Percentiles rank a stretch among this genome's conserved stretches.
Conservation (phyloP, 164 flowering plant genomes). For the Kingdonia uniflora region DNA sequence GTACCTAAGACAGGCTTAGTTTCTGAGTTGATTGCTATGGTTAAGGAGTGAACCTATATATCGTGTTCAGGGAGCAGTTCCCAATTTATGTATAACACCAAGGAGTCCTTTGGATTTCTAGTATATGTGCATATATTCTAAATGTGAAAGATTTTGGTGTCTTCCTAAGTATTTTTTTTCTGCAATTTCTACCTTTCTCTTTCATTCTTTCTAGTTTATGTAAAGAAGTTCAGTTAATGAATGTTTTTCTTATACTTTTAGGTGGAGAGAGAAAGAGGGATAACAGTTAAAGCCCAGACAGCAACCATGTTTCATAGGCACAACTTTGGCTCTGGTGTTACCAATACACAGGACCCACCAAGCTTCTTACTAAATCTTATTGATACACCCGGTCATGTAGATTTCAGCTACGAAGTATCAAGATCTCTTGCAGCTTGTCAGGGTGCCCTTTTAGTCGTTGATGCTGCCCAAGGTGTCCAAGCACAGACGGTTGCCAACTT, state of each 20-base stretch:
- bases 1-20: no score
- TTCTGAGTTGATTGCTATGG: no score
- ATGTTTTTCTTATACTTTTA: conserved; percentile 17
- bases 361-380: conserved; percentile 66
- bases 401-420: conserved; percentile 97
- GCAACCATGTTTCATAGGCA: conserved; percentile 83
- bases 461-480: conserved; percentile 99
- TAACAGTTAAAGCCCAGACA: conserved; percentile 97
- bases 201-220: neutral
- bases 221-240: conserved; percentile 1
- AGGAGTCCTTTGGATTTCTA: no score
- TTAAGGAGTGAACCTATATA: no score
- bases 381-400: conserved; percentile 98
- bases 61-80: no score
- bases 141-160: no score
- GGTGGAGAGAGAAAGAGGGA: conserved; percentile 99
- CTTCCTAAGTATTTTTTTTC: no score
- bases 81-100: no score
- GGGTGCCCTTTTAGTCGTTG: conserved; percentile 95
- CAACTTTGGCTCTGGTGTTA: conserved; percentile 18
- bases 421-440: conserved; percentile 98
- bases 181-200: no score
- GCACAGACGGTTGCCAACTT: conserved; percentile 98
- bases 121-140: no score
- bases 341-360: conserved; percentile 21